These are phyloP conservation scores for Colletotrichum sp. DNA, from an alignment of 2,329 filamentous ascomycete genomes.

Conservation along the genomic window DNA sequence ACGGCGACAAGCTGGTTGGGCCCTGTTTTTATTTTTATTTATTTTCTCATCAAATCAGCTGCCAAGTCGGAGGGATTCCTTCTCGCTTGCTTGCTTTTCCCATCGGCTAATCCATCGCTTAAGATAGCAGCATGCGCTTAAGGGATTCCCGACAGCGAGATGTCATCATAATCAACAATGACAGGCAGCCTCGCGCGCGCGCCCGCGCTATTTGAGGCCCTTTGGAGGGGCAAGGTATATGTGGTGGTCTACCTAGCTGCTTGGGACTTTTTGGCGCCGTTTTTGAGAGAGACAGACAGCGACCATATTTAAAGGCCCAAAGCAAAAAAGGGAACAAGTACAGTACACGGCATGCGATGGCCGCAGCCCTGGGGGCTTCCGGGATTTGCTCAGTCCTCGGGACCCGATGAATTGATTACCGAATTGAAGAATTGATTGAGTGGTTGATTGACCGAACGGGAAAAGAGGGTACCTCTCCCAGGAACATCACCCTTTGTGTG, in stretches of 20 bases:
- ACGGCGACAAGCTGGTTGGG: background rate
- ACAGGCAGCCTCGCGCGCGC: no score
- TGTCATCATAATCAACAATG: background rate
- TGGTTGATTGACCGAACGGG: background rate
- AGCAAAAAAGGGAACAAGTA: no score
- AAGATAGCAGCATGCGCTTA: background rate
- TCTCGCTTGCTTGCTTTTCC: background rate
- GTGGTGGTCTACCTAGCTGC: background rate
- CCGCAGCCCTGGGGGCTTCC: background rate
- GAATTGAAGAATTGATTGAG: background rate
- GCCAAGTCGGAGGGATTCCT: constrained; percentile 1
- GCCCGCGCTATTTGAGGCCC: no score
- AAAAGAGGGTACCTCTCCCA: background rate
- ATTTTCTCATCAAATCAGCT: background rate
- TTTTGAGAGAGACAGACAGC: background rate
- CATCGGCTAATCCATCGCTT: constrained; percentile 13
- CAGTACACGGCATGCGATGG: no score
- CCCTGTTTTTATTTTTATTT: background rate
- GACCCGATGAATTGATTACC: background rate
- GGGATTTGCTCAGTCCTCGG: background rate
- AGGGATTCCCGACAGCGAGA: background rate
- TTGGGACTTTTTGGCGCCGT: background rate
- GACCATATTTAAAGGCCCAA: no score
- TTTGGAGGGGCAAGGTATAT: no score
- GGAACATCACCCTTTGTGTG: background rate